Evolutionary conservation across 1,284 basidiomycete species (phyloP).

Genomic region (Gymnopus androsaceus): DNA sequence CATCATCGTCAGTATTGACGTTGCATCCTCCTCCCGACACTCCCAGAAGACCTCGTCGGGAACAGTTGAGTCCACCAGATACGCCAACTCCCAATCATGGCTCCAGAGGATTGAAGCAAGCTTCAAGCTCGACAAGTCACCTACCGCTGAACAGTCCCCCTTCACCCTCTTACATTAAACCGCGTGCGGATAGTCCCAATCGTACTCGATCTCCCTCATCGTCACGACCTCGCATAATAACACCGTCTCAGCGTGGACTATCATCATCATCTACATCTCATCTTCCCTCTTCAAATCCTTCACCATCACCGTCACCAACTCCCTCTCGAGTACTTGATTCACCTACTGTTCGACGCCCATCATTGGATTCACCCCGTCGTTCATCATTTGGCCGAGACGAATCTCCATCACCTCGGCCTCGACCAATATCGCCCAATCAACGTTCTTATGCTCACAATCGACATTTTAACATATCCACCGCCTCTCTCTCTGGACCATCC

Average conservation of each 20-base stretch:
- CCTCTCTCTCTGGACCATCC: constrained; percentile 46
- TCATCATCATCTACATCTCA: constrained; percentile 37
- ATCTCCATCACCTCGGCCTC: constrained; percentile 34
- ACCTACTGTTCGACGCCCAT: constrained; percentile 32
- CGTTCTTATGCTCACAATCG: constrained; percentile 48
- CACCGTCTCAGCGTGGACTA: constrained; percentile 32
- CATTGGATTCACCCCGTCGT: constrained; percentile 30
- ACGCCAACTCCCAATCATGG: constrained; percentile 49
- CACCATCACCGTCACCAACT: constrained; percentile 20
- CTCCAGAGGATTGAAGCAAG: constrained; percentile 32
- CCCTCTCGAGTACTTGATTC: constrained; percentile 27
- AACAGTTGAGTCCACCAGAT: constrained; percentile 43
- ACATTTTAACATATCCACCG: constrained; percentile 55
- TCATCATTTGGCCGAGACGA: constrained; percentile 25
- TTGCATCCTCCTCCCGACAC: constrained; percentile 25
- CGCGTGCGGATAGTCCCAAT: constrained; percentile 43
- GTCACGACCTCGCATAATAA: constrained; percentile 28
- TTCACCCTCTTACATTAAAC: constrained; percentile 35
- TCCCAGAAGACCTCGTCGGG: constrained; percentile 35
- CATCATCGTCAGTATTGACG: constrained; percentile 32
- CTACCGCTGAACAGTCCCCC: constrained; percentile 38
- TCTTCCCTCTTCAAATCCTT: constrained; percentile 32
- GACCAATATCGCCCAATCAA: constrained; percentile 45
- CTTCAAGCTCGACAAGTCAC: constrained; percentile 40
- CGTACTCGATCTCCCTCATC: constrained; percentile 38